Percentiles rank a stretch among this genome's conserved stretches.
These are phyloP conservation scores for Babesia sp. DNA, from an alignment of 169 alveolate species.

Conservation along the genomic window DNA sequence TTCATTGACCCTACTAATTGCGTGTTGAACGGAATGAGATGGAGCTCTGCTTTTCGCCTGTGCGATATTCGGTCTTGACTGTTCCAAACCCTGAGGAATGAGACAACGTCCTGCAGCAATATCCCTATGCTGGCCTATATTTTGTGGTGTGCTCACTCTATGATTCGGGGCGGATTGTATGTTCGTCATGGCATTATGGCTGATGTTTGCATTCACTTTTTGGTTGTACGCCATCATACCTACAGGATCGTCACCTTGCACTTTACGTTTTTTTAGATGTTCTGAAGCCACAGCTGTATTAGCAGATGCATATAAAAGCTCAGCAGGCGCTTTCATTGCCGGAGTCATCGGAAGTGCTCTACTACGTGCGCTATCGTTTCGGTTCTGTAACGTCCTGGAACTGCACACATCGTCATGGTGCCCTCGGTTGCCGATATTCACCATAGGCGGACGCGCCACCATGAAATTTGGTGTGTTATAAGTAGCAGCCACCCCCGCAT, in stretches of 20 bases:
- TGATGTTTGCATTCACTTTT: neutral
- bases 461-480: neutral
- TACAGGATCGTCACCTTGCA: neutral
- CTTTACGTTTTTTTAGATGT: neutral
- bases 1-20: neutral
- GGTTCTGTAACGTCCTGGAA: neutral
- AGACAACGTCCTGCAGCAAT: neutral
- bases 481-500: neutral
- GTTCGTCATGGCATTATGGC: neutral
- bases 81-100: neutral
- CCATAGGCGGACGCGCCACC: neutral
- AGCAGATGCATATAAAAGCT: neutral
- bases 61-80: neutral
- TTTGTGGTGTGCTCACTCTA: neutral
- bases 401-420: neutral
- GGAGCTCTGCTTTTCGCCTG: neutral
- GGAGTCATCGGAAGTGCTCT: neutral
- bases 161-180: neutral
- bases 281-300: neutral
- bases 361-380: neutral
- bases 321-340: neutral
- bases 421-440: neutral
- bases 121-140: neutral
- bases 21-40: neutral
- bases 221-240: conserved; percentile 14